Evolutionary conservation across 371 early-diverging fungal species (phyloP), one percentile per base, ranked within the genome.

Genomic region (Mortierella sp.): DNA sequence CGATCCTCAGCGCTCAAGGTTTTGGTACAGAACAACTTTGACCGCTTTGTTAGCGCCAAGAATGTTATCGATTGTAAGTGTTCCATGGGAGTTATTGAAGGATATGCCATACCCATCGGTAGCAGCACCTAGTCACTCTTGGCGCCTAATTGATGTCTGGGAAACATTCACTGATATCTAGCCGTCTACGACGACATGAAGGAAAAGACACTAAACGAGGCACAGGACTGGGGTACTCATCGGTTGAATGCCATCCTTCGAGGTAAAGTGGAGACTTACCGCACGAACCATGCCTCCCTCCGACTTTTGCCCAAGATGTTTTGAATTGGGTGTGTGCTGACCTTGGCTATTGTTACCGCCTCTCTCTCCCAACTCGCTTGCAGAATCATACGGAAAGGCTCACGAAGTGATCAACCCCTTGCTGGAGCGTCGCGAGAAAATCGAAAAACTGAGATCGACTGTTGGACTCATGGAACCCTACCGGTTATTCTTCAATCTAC

Each of bases 21-120:
- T 28, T 79, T 97, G 18, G 98, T 98, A 30, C 94, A 96, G 79
- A 90, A 90, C 62, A 93, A 97, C 68, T 98, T 98, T 85, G 95
- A 96, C 68, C 91, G 95, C 45, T 98, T 98, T 78, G 97, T 98
- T 13, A 91, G 87, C 51, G 98, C 98, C 19, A 97, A 96, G 82
- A 91, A 88, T 62, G 95, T 96, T 0, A 95, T 98, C 48, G 98
- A 98, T 66, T 90, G 93, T 90, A 69, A 50, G 80, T 28, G 28
- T 34, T 16, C 26, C 10, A 21, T 13, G 54, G 51, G 24, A n/a
- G 23, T 49, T 21, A 21, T 61, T 23, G 28, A 23, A 10, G 34
- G 7, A 34, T 34, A 10, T 4, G 34, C 34, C 10, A 34, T 34
- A n/a, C n/a, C n/a, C n/a, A n/a, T n/a, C n/a, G n/a, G n/a, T n/a